Evolutionary conservation across 768 basidiomycete genomes (phyloP).

Genomic region (Trametes meyenii): DNA sequence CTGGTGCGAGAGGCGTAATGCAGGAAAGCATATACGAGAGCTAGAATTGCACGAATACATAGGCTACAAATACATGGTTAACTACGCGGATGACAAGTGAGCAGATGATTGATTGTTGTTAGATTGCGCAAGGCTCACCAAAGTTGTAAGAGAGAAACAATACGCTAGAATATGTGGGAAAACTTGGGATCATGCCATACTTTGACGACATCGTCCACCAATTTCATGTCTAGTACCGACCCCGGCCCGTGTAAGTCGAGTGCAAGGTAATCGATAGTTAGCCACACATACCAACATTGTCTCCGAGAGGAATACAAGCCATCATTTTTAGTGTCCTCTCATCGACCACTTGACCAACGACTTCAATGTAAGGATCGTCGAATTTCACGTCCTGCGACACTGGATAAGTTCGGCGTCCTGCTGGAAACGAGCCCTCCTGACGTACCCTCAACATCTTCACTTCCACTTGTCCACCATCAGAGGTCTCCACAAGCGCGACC

Average conservation of each 20-base stretch:
- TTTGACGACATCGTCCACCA: conserved; percentile 25
- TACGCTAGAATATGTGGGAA: conserved; percentile 15
- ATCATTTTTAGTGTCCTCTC: conserved; percentile 27
- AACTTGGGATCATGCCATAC: conserved; percentile 29
- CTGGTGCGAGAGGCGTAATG: no score
- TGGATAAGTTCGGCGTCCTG: no score
- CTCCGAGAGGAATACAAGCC: conserved; percentile 21
- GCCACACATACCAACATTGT: conserved; percentile 22
- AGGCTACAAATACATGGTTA: no score
- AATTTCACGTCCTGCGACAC: conserved; percentile 7
- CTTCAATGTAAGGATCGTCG: conserved; percentile 21
- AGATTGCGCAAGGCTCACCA: no score
- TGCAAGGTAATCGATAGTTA: neutral
- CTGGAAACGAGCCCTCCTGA: neutral
- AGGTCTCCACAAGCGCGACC: conserved; percentile 59
- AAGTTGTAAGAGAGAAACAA: neutral
- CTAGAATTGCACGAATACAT: no score
- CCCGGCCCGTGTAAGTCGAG: neutral
- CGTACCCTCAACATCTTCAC: conserved; percentile 46
- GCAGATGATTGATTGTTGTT: no score
- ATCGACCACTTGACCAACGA: conserved; percentile 28
- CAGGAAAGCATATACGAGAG: no score
- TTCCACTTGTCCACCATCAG: conserved; percentile 66
- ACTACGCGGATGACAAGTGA: no score
- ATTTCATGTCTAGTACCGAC: conserved; percentile 20